These are phyloP conservation scores for Funneliformis geosporum DNA, from an alignment of 192 early-diverging fungal species.

Conservation along the genomic window DNA sequence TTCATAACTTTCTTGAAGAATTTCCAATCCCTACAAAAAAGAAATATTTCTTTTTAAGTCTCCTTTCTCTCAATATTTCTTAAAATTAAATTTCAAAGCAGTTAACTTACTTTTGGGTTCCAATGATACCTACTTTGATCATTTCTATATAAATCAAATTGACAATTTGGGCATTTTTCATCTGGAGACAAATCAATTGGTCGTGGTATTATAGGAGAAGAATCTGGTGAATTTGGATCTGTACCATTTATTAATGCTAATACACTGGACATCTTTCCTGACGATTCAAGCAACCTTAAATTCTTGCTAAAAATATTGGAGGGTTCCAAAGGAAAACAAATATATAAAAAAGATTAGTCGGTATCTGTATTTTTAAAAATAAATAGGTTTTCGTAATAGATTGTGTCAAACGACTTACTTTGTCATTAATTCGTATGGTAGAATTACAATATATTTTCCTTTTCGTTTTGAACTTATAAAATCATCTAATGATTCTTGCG, in stretches of 20 bases:
- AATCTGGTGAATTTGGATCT: slow-evolving; percentile 26
- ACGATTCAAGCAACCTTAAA: slow-evolving; percentile 43
- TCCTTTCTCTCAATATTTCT: no score
- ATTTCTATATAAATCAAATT: slow-evolving; percentile 69
- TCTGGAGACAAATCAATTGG: slow-evolving; percentile 58
- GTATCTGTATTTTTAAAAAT: not conserved
- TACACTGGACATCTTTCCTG: slow-evolving; percentile 58
- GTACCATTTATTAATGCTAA: slow-evolving; percentile 52
- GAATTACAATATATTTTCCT: slow-evolving; percentile 56
- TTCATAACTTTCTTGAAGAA: slow-evolving; percentile 56
- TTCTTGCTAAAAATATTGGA: slow-evolving; percentile 49
- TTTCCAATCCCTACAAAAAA: slow-evolving; percentile 55
- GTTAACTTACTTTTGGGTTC: slow-evolving; percentile 69
- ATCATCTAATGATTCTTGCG: slow-evolving; percentile 47
- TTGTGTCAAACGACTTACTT: no score
- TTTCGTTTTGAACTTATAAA: slow-evolving; percentile 45
- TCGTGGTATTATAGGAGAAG: slow-evolving; percentile 31
- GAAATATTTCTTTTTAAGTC: no score
- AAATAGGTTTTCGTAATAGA: not conserved
- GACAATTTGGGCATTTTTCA: slow-evolving; percentile 65
- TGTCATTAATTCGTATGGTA: slow-evolving; percentile 64
- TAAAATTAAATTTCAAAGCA: no score
- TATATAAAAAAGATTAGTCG: not conserved
- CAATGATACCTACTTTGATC: slow-evolving; percentile 55
- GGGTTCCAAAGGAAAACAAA: not conserved